These are phyloP conservation scores for Erucastrum elatum DNA, from an alignment of 345 rosid genomes.

Conservation along the genomic window DNA sequence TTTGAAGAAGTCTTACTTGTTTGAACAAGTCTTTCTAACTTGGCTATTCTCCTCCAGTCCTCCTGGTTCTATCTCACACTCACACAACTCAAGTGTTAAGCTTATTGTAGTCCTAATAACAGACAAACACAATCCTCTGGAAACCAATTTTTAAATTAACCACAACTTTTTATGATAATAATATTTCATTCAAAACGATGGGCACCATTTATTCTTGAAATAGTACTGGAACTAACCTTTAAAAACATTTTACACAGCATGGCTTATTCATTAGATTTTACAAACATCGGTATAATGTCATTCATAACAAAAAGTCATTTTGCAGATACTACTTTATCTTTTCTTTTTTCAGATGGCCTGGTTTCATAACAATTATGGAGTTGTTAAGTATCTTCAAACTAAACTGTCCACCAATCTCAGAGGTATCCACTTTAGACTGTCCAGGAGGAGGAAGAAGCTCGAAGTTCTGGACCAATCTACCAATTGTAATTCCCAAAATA, in stretches of 20 bases:
- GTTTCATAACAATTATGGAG: conserved; percentile 86
- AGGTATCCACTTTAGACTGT: neutral
- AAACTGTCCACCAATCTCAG: neutral
- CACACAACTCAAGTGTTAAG: neutral
- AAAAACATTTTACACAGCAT: neutral
- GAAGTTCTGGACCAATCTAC: neutral
- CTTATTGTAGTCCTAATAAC: neutral
- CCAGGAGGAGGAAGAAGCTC: neutral
- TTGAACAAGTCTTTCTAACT: conserved; percentile 37
- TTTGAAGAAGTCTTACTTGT: conserved; percentile 41
- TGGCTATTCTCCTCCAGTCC: conserved; percentile 19
- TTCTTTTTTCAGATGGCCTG: conserved; percentile 26
- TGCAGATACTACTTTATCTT: too few species aligned
- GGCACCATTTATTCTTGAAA: neutral
- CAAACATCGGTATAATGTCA: neutral
- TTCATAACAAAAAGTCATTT: neutral
- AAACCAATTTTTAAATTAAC: too few species aligned
- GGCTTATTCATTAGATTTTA: neutral
- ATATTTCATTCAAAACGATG: neutral
- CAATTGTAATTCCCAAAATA: neutral
- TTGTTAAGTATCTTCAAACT: conserved; percentile 82
- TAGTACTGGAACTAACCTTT: neutral
- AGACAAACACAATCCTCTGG: neutral
- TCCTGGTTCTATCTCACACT: conserved; percentile 12
- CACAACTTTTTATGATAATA: neutral